These are phyloP conservation scores for Sherardia arvensis DNA, from an alignment of 257 asterid genomes.

Conservation along the genomic window DNA sequence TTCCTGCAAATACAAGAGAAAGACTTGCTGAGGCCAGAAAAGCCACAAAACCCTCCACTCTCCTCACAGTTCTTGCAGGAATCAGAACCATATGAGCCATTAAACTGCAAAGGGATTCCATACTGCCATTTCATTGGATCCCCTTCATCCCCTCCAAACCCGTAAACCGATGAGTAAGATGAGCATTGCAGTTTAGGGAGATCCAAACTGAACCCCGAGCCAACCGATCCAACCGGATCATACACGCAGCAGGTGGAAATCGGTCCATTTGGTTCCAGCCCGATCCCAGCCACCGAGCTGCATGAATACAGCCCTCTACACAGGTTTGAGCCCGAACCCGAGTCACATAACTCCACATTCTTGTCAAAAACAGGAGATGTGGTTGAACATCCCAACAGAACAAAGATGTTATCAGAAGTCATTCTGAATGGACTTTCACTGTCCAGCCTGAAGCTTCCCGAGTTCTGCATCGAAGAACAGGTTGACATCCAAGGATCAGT, in stretches of 20 bases:
- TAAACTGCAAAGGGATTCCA: conserved; percentile 43
- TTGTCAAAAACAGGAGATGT: conserved; percentile 58
- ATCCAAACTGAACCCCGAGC: conserved; percentile 39
- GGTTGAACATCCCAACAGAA: conserved; percentile 53
- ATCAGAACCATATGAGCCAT: conserved; percentile 22
- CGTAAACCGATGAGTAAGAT: conserved; percentile 51
- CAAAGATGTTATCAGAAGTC: conserved; percentile 36
- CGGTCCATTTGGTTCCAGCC: conserved; percentile 44
- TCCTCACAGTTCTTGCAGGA: conserved; percentile 61
- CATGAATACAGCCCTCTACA: conserved; percentile 63
- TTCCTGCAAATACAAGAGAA: conserved; percentile 55
- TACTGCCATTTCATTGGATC: conserved; percentile 72
- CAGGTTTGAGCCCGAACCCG: conserved; percentile 46
- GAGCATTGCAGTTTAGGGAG: conserved; percentile 73
- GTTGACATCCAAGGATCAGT: conserved; percentile 69
- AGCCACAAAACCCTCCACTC: conserved; percentile 65
- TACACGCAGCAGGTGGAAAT: conserved; percentile 60
- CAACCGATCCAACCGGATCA: conserved; percentile 25
- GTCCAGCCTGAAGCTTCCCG: conserved; percentile 45
- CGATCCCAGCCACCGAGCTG: conserved; percentile 42
- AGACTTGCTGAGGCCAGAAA: conserved; percentile 27
- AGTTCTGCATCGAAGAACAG: conserved; percentile 65
- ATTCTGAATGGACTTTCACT: conserved; percentile 33
- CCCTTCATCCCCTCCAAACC: conserved; percentile 69
- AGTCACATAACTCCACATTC: conserved; percentile 39